Evolutionary conservation across 805 yeast species (phyloP), one percentile per base, ranked within the genome.

Genomic region (Wickerhamomyces bisporus): DNA sequence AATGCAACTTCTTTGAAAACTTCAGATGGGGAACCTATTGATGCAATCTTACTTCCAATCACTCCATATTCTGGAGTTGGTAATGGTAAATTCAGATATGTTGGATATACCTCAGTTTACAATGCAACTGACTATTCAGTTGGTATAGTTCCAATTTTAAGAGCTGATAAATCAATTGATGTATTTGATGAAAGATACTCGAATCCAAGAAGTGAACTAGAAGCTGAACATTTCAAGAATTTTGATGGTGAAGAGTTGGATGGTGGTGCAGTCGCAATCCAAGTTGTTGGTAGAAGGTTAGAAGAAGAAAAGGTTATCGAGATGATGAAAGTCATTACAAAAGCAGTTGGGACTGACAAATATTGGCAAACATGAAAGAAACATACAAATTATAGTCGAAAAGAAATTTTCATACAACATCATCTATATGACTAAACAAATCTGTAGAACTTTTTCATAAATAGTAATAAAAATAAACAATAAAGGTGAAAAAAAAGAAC

Each of bases 231-330:
- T 27, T 67, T 66, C 46, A 56, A 60, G 23, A 53, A 66, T 35
- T 79, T 75, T 57, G 69, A 75, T 44, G 71, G 81, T 1, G 68
- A 61, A 36, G 70, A 70, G 43, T 64, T 70, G 54, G 68, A 75
- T 45, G 81, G 79, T 5, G 75, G 79, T 39, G 80, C 86, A 0
- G 79, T 77, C 12, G 75, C 79, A 15, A 60, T 82, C n/a, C 87
- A 81, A 56, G 60, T 82, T 23, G 75, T 80, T 4, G 77, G 82
- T n/a, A 66, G 67, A 40, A 67, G 75, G 37, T 63, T 69, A 15
- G 72, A 77, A 48, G 89, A 81, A 47, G 88, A 81, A 45, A 78
- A 77, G 52, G 74, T 68, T 5, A 51, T 78, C 30, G 64, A 61
- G 36, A 67, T 74, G 50, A 67, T 75, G 71, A 58, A 62, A 41